Percentiles rank a stretch among this genome's conserved stretches.
Conservation (phyloP, 2,329 filamentous ascomycete genomes). For the Talaromyces marneffei region DNA sequence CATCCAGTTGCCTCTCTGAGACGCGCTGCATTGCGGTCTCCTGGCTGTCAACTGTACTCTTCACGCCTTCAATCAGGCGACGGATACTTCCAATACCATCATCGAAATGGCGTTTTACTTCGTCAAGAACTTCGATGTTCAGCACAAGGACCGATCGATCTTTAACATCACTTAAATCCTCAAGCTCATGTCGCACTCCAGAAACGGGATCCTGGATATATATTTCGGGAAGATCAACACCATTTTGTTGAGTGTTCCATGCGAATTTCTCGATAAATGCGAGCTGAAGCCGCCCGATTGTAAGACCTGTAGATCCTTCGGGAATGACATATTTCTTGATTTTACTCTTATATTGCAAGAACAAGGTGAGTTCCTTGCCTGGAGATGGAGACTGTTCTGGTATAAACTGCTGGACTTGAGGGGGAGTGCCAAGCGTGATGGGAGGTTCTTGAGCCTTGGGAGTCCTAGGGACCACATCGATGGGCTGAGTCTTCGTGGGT, state of each 20-base stretch:
- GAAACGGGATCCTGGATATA: conserved; percentile 96
- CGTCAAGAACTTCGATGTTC: conserved; percentile 87
- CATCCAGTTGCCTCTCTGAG: conserved; percentile 83
- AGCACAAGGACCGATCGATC: conserved; percentile 91
- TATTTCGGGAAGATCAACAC: conserved; percentile 87
- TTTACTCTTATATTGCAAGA: conserved; percentile 92
- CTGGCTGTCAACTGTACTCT: conserved; percentile 77
- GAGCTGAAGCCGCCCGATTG: conserved; percentile 80
- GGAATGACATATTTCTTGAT: conserved; percentile 92
- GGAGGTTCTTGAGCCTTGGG: conserved; percentile 20
- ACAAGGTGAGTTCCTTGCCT: conserved; percentile 84
- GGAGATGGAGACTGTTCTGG: conserved; percentile 57
- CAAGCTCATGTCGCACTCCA: conserved; percentile 91
- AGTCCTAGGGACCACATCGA: conserved; percentile 7
- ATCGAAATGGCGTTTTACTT: conserved; percentile 94
- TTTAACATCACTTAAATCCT: conserved; percentile 88
- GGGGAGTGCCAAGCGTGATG: conserved; percentile 28
- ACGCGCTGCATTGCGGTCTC: conserved; percentile 75
- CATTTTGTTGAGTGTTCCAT: conserved; percentile 95
- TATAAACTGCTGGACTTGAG: conserved; percentile 50
- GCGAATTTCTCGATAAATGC: conserved; percentile 99
- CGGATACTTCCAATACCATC: conserved; percentile 78
- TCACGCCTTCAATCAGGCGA: conserved; percentile 77
- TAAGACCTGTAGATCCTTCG: conserved; percentile 77
- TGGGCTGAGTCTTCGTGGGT: conserved; percentile 22